These are phyloP conservation scores for Cladophialophora psammophila DNA, from an alignment of 2,329 filamentous ascomycete genomes.

Conservation along the genomic window DNA sequence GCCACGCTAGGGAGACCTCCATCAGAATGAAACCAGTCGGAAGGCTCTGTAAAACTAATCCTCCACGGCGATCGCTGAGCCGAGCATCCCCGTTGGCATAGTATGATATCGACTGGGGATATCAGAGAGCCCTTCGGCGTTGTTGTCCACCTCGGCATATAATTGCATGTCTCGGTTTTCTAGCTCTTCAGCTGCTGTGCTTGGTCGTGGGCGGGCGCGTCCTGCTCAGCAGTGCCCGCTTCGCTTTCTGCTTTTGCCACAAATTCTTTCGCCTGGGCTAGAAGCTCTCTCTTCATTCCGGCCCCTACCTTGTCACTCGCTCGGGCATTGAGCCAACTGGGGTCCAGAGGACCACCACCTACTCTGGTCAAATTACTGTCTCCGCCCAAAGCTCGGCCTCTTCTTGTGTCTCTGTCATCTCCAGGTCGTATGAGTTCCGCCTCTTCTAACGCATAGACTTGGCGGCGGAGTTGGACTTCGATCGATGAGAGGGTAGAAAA, in stretches of 20 bases:
- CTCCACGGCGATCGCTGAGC: too few species aligned
- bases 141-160: background rate
- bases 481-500: conserved; percentile 76
- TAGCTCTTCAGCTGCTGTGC: background rate
- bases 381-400: conserved; percentile 36
- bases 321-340: conserved; percentile 87
- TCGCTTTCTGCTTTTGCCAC: conserved; percentile 49
- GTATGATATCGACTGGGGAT: background rate
- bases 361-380: conserved; percentile 47
- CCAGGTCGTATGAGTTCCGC: conserved; percentile 69
- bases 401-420: conserved; percentile 41
- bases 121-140: background rate
- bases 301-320: conserved; percentile 76
- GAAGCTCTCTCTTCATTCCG: conserved; percentile 83
- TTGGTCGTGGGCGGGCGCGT: conserved; percentile 2
- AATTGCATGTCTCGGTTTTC: background rate
- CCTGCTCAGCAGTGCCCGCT: background rate
- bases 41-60: too few species aligned
- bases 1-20: too few species aligned
- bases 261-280: conserved; percentile 67
- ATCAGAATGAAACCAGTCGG: too few species aligned
- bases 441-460: conserved; percentile 82
- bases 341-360: conserved; percentile 69
- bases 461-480: conserved; percentile 75
- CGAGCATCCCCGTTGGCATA: too few species aligned